Base-by-base conservation (phyloP, 108 stramenopile genomes). In the Pseudonitzschia delicatissima region DNA sequence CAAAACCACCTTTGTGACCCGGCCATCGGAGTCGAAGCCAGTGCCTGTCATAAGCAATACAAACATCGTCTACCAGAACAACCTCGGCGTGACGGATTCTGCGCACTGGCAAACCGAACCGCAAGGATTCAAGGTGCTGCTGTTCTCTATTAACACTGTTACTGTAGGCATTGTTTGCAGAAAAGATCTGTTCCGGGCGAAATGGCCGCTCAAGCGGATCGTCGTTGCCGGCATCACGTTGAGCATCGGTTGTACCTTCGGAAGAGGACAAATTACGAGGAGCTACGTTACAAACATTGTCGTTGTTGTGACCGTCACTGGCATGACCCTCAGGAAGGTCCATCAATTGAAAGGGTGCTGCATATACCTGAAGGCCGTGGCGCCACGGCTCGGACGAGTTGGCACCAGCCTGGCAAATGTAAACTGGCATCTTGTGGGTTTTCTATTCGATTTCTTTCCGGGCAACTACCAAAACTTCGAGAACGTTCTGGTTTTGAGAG, bases 21-120 rank as follows among this genome's bases (percentile, higher is more conserved):
- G 93, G 89, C 90, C 89, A 94, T 20, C 88, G 85, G 27, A 94
- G 71, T 17, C 93, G 73, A 0, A 94, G 68, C 93, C 93, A 94
- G 53, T 80, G 80, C 13, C 84, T 69, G 5, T 74, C 78, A 59
- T 79, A 69, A 8, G 84, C 77, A 21, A 82, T 17, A 42, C 85
- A 70, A 28, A 81, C 73, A 73, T 84, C 83, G 71, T 94, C 93
- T 11, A 87, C 89, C 42, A 94, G 35, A 27, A 94, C 82, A 12
- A 94, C 83, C 64, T 94, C 93, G 13, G 93, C 73, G 59, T 94
- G 93, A 40, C 88, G 82, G 17, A 90, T 73, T 18, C 88, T 78
- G 25, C 93, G 82, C n/a, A 91, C 74, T 28, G 87, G 66, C 21
- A 57, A 31, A 20, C 76, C 76, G 32, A 25, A 42, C 47, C 25